Base-by-base conservation (phyloP, 139 green algal genomes). In the Pleodorina starrii region DNA sequence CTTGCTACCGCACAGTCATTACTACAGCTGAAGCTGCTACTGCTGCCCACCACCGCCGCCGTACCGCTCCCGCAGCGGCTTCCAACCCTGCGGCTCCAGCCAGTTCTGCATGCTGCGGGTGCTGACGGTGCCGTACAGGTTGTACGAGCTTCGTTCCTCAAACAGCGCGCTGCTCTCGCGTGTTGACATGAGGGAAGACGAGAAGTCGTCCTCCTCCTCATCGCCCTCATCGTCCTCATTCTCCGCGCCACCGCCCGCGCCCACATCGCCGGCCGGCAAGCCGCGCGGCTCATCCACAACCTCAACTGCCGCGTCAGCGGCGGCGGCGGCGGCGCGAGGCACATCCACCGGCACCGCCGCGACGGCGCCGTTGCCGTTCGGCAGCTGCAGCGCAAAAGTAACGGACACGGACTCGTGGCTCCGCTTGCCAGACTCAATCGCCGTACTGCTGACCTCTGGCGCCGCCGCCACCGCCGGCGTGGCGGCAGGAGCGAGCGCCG, bases 21-120 rank as follows among this genome's bases (percentile, higher is more conserved):
- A n/a, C n/a, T n/a, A n/a, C n/a, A n/a, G n/a, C n/a, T n/a, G n/a
- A n/a, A n/a, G n/a, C n/a, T n/a, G n/a, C n/a, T n/a, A n/a, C n/a
- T n/a, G n/a, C n/a, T n/a, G n/a, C n/a, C n/a, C n/a, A n/a, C n/a
- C n/a, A n/a, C n/a, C 63, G 63, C 63, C 11, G 63, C 63, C 19
- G 68, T 40, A 76, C 68, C 19, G 19, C 42, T 57, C 42, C 25
- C 72, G 72, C 72, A 80, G 72, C 42, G 72, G 72, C 2, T 80
- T 80, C 72, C 72, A 80, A 36, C 19, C 42, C 40, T 59, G 72
- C 42, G 72, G 42, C 42, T 80, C 72, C 43, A 76, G 68, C 68
- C 68, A 76, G 32, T 32, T 32, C 68, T 76, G 68, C 68, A 76
- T 76, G 38, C 68, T 76, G 16, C 35, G 1, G 32, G 46, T 46